phyloP scores from a whole-genome alignment of 2,329 filamentous ascomycete genomes.

The Fusarium setosum region DNA sequence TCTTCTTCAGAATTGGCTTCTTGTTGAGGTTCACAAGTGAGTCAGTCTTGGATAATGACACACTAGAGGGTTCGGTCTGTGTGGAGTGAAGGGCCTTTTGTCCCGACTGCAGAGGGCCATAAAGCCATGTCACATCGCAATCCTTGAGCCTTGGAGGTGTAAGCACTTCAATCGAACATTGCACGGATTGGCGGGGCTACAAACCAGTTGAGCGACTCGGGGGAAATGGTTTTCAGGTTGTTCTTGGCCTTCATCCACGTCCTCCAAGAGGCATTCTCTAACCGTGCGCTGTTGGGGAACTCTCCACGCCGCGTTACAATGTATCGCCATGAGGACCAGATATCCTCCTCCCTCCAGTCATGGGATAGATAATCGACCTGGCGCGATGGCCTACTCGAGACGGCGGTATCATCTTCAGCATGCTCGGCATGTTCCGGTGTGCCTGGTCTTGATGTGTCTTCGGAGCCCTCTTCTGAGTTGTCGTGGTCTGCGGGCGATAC shows the following conservation, averaged over 20 bases:
- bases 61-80: slow-evolving; percentile 54
- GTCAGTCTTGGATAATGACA: slow-evolving; percentile 62
- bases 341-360: slow-evolving; percentile 94
- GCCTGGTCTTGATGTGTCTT: slow-evolving; percentile 65
- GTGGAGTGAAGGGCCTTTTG: slow-evolving; percentile 64
- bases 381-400: slow-evolving; percentile 79
- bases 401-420: slow-evolving; percentile 83
- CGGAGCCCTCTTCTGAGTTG: slow-evolving; percentile 52
- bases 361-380: slow-evolving; percentile 97
- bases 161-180: slow-evolving; percentile 36
- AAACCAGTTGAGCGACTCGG: slow-evolving; percentile 94
- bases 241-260: slow-evolving; percentile 96
- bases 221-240: slow-evolving; percentile 85
- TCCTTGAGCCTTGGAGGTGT: slow-evolving; percentile 83
- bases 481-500: slow-evolving; percentile 67
- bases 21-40: slow-evolving; percentile 76
- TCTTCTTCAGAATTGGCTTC: slow-evolving; percentile 96
- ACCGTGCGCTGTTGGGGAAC: slow-evolving; percentile 82
- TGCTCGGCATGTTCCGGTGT: slow-evolving; percentile 67
- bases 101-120: slow-evolving; percentile 88
- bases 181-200: not conserved
- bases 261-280: slow-evolving; percentile 97
- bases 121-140: slow-evolving; percentile 97
- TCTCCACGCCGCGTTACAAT: slow-evolving; percentile 83
- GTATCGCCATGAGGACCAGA: slow-evolving; percentile 97